Percentiles rank a stretch among this genome's conserved stretches.
phyloP scores from a whole-genome alignment of 768 basidiomycete species.

The Tricholoma terreum region DNA sequence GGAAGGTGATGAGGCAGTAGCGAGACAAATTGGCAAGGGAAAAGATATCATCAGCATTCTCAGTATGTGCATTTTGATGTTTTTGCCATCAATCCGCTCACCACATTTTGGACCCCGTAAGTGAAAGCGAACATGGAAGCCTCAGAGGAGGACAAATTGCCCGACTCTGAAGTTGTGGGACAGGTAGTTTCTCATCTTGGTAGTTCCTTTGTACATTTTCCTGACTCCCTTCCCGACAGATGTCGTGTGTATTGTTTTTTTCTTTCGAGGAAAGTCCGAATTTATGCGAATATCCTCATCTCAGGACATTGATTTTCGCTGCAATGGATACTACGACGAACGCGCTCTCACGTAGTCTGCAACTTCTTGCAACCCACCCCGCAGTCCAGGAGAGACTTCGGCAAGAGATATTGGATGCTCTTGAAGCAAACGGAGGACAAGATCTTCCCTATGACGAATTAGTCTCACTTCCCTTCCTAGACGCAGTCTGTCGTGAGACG shows the following conservation, averaged over 20 bases:
- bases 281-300: not conserved
- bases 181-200: constrained; percentile 23
- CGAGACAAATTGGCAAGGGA: constrained; percentile 29
- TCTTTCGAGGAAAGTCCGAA: not conserved
- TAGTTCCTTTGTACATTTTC: not conserved
- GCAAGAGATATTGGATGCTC: constrained; percentile 29
- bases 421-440: constrained; percentile 9
- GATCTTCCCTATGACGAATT: constrained; percentile 38
- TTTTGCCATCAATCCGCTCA: not conserved
- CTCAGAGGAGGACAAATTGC: constrained; percentile 27
- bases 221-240: not conserved
- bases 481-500: constrained; percentile 39
- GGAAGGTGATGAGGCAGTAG: constrained; percentile 22
- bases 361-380: constrained; percentile 29
- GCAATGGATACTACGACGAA: constrained; percentile 44
- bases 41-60: constrained; percentile 31
- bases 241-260: constrained; percentile 8
- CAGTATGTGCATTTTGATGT: constrained; percentile 13
- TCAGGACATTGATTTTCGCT: constrained; percentile 30
- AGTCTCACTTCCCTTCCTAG: constrained; percentile 32
- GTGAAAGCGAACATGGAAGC: constrained; percentile 35
- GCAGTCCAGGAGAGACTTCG: constrained; percentile 34
- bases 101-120: constrained; percentile 3
- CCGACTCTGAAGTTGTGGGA: constrained; percentile 32
- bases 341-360: constrained; percentile 35